Percentiles rank a stretch among this genome's conserved stretches.
These are phyloP conservation scores for Ustilago shanxiensis DNA, from an alignment of 1,284 basidiomycete species.

Conservation along the genomic window DNA sequence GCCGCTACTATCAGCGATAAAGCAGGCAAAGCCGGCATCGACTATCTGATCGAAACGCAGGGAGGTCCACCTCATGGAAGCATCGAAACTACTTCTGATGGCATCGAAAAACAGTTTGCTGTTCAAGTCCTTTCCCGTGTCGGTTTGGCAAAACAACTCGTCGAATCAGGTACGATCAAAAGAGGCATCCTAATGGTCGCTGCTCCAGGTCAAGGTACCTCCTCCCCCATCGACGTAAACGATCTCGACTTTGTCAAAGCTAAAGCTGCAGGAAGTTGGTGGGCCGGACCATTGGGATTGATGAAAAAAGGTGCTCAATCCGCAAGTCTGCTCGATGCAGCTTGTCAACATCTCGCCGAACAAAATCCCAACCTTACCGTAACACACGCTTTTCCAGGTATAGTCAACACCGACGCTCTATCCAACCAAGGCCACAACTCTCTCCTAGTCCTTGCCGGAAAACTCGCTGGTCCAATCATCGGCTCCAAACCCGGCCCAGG, in stretches of 20 bases:
- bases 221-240: conserved; percentile 52
- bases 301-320: conserved; percentile 37
- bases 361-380: conserved; percentile 54
- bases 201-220: conserved; percentile 60
- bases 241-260: conserved; percentile 63
- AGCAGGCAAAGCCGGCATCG: conserved; percentile 62
- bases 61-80: conserved; percentile 56
- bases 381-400: conserved; percentile 62
- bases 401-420: conserved; percentile 62
- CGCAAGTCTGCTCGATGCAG: conserved; percentile 54
- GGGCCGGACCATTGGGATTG: conserved; percentile 42
- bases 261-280: conserved; percentile 40
- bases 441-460: conserved; percentile 54
- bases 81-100: conserved; percentile 22
- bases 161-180: conserved; percentile 65
- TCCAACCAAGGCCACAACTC: conserved; percentile 65
- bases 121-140: conserved; percentile 70
- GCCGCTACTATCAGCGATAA: conserved; percentile 51
- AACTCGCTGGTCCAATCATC: conserved; percentile 44
- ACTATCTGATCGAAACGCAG: conserved; percentile 70
- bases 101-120: conserved; percentile 67
- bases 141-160: conserved; percentile 67
- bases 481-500: conserved; percentile 39
- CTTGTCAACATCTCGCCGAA: conserved; percentile 34
- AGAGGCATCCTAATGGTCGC: conserved; percentile 63